Conservation (phyloP, 2,329 filamentous ascomycete genomes). For the Plectosphaerella cucumerina region DNA sequence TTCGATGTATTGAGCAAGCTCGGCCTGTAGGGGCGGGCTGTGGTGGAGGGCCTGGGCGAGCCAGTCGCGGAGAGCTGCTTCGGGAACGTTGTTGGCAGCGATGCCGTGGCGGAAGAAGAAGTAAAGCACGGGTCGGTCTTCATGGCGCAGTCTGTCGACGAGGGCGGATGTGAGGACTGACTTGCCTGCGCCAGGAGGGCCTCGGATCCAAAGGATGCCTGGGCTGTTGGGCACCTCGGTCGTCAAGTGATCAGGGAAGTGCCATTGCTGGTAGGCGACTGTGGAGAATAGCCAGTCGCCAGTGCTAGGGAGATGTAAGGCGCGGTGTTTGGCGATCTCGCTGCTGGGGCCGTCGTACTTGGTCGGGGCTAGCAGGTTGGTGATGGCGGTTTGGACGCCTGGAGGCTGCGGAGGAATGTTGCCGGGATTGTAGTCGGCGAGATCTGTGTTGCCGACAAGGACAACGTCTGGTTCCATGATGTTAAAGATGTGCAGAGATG, state of each 20-base stretch:
- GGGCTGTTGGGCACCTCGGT: conserved; percentile 5
- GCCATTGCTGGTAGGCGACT: conserved; percentile 15
- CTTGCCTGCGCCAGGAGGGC: conserved; percentile 24
- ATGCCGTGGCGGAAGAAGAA: conserved; percentile 35
- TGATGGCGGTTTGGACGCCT: not conserved
- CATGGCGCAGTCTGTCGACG: not conserved
- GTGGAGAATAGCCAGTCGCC: conserved; percentile 17
- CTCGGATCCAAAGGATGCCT: conserved; percentile 23
- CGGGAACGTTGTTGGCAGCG: conserved; percentile 24
- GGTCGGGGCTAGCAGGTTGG: conserved; percentile 12
- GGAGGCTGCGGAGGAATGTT: conserved; percentile 1
- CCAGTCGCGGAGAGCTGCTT: conserved; percentile 26
- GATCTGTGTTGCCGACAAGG: not conserved
- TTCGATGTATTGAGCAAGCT: conserved; percentile 12
- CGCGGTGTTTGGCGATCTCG: conserved; percentile 19
- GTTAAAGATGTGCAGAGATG: no score
- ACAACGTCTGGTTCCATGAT: no score
- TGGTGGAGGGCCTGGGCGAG: conserved; percentile 23
- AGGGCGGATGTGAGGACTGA: not conserved
- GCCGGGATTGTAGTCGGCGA: conserved; percentile 3
- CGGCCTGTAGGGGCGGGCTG: conserved; percentile 21
- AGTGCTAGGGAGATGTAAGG: conserved; percentile 16
- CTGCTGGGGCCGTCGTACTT: conserved; percentile 14
- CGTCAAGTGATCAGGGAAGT: conserved; percentile 4
- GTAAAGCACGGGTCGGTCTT: conserved; percentile 22